Conservation (phyloP, 1,284 basidiomycete genomes). For the Moniliella sp. region DNA sequence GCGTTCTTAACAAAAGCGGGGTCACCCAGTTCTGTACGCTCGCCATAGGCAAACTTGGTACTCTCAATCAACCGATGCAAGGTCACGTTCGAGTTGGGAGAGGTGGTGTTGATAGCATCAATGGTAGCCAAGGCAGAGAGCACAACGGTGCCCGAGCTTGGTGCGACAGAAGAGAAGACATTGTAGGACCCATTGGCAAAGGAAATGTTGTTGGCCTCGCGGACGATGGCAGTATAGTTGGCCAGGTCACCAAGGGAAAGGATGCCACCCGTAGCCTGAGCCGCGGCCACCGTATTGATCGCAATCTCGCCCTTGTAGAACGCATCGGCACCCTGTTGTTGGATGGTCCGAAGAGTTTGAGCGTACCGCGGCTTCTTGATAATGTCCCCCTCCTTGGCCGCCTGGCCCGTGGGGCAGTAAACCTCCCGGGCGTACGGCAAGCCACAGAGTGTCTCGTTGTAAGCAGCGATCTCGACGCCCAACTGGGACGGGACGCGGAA, state of each 20-base stretch:
- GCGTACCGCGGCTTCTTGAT: constrained; percentile 13
- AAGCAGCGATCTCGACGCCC: background rate
- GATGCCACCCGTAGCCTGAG: constrained; percentile 18
- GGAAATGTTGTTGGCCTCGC: constrained; percentile 4
- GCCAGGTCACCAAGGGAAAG: constrained; percentile 17
- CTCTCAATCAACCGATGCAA: constrained; percentile 36
- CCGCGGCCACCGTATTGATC: constrained; percentile 11
- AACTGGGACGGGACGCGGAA: background rate
- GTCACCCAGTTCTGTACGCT: constrained; percentile 35
- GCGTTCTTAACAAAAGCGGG: constrained; percentile 30
- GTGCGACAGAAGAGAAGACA: constrained; percentile 24
- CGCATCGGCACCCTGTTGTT: constrained; percentile 10
- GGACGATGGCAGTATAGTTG: constrained; percentile 12
- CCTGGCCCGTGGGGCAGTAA: constrained; percentile 10
- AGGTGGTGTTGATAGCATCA: constrained; percentile 33
- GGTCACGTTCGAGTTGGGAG: constrained; percentile 3
- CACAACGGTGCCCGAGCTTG: constrained; percentile 27
- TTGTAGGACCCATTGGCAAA: constrained; percentile 35
- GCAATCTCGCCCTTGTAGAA: constrained; percentile 25
- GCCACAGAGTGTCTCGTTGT: background rate
- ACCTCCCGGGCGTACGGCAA: background rate
- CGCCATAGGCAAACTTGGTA: constrained; percentile 35
- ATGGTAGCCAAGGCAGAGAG: constrained; percentile 33
- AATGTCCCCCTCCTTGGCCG: constrained; percentile 16
- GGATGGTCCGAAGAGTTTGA: constrained; percentile 13